Base-by-base conservation (phyloP, 106 monocot genomes). In the Gastrodia elata region DNA sequence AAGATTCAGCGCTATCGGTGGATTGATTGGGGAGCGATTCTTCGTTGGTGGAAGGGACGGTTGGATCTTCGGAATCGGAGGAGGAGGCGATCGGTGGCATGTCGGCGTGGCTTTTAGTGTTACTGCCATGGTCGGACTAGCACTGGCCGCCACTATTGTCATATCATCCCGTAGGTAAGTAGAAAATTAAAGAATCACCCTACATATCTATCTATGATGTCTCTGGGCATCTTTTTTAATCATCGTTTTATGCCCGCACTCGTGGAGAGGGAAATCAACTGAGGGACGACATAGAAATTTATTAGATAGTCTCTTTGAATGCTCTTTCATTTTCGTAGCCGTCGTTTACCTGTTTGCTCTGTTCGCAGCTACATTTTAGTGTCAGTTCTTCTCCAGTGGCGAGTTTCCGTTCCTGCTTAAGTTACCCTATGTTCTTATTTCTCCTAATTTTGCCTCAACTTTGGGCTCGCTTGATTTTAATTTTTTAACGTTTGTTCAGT, bases 111-210 rank as follows among this genome's bases (percentile, higher is more conserved):
- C 83, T 35, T 73, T 89, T n/a, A 91, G 91, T 15, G 89, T 91
- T 43, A 96, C 95, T 79, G 92, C 92, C 77, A 71, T 89, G 61
- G 87, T 91, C 70, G 94, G 94, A 14, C 55, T 95, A 73, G 87
- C 87, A 65, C 64, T 96, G 78, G 92, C 84, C 71, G 95, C 84
- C 44, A 84, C 87, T 41, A 35, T 92, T 73, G 68, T 90, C 69
- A 52, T 89, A 76, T 80, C 87, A 65, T 82, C 89, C 26, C 87
- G 81, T 64, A 91, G 91, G 91, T 91, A 82, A 68, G 59, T 20
- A 44, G 35, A 8, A 42, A 38, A 52, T 52, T 4, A 61, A 32
- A 61, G 28, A 1, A 46, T n/a, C n/a, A n/a, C 14, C 30, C 14
- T 14, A 25, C 39, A 4, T 65, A 35, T 42, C 52, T 39, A 27